Conservation (phyloP, 106 monocot species). For the Phalaenopsis aphrodite region DNA sequence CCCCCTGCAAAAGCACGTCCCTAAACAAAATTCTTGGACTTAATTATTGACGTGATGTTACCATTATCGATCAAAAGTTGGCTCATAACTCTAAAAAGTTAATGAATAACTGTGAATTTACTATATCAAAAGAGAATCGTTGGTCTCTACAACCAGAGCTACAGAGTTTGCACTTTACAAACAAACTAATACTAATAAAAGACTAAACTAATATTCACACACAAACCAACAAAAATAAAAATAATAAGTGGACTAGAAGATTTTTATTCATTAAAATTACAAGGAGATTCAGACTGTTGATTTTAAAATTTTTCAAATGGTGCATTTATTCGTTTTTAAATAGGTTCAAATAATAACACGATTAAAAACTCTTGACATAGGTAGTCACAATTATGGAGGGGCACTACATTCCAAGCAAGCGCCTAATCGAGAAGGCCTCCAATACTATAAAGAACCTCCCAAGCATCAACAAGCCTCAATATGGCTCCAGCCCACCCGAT, state of each 20-base stretch:
- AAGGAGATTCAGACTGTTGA: neutral
- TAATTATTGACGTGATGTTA: too few relatives aligned
- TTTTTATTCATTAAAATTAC: neutral
- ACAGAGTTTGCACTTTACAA: neutral
- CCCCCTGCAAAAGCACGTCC: too few relatives aligned
- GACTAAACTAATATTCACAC: neutral
- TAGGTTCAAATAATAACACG: neutral
- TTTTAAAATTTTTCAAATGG: neutral
- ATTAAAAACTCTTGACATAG: neutral
- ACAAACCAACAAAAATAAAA: neutral
- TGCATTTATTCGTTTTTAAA: neutral
- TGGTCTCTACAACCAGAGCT: too few relatives aligned
- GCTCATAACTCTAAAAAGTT: too few relatives aligned
- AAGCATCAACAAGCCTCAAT: neutral
- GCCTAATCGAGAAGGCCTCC: neutral
- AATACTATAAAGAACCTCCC: neutral
- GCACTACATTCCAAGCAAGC: neutral
- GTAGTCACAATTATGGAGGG: neutral
- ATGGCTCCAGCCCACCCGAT: too few relatives aligned
- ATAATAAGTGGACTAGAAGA: neutral
- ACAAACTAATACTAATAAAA: too few relatives aligned
- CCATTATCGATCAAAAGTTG: too few relatives aligned
- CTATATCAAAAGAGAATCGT: too few relatives aligned
- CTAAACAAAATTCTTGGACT: too few relatives aligned
- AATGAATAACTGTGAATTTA: too few relatives aligned